Base-by-base conservation (phyloP, 371 early-diverging fungal species). In the Phascolomyces articulosus region DNA sequence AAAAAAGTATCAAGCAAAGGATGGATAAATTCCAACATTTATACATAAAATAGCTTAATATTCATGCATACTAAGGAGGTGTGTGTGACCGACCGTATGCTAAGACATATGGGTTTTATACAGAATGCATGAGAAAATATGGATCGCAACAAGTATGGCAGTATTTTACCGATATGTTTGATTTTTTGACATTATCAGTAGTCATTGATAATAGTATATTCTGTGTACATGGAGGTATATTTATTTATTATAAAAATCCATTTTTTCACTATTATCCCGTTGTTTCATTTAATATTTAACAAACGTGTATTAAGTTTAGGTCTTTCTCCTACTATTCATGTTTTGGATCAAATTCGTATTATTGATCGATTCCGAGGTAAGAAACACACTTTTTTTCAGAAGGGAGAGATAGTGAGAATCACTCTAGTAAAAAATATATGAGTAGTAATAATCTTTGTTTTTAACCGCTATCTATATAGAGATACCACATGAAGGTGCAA, bases 401-500 rank as follows among this genome's bases (percentile, higher is more conserved):
- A 9, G 0, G 6, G 6, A 34, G 2, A 9, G 11, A 34, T 34
- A 31, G 10, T 34, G 34, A 34, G 10, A 6, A 31, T 34, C 6
- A 9, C 34, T 11, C 6, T 9, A 9, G 34, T 34, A 34, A 34
- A 34, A 6, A 34, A 11, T 34, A n/a, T n/a, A n/a, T n/a, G n/a
- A n/a, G n/a, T 34, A 34, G 2, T 34, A 34, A 34, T 11, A 9
- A 34, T 47, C 20, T 4, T 58, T 53, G n/a, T 20, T 26, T 40
- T 18, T 44, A 10, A 40, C 18, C 15, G 34, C 15, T 63, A 20
- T 21, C 55, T 79, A 8, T 13, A 4, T 44, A 89, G 98, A 99
- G 76, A 93, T 98, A 40, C 98, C 99, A 4, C 96, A 97, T 72
- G 96, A 96, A 75, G 99, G 99, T n/a, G 90, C 95, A 4, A 98